A percentile compares a stretch with the other conserved stretches of the same genome.
phyloP scores from a whole-genome alignment of 371 early-diverging fungal species.

The Capillidium rhysosporum region DNA sequence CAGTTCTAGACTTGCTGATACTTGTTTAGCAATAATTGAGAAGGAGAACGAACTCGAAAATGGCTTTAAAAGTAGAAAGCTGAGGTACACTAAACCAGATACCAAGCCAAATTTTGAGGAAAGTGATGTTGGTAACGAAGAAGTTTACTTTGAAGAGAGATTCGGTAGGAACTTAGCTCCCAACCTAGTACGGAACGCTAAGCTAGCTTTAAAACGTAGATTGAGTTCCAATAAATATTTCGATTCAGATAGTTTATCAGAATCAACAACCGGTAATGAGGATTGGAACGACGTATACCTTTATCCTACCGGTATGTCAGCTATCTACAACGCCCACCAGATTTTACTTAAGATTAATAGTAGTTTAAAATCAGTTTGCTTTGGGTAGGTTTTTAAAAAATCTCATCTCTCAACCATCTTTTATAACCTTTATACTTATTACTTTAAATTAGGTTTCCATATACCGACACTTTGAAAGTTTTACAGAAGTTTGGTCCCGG shows the following conservation, averaged over 20 bases:
- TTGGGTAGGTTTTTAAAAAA: slow-evolving; percentile 37
- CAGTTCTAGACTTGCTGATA: slow-evolving; percentile 69
- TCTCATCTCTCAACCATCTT: neutral
- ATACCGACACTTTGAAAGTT: slow-evolving; percentile 86
- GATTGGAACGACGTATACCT: slow-evolving; percentile 52
- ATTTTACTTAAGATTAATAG: slow-evolving; percentile 21
- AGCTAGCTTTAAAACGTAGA: slow-evolving; percentile 37
- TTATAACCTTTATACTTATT: neutral
- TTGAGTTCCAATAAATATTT: slow-evolving; percentile 46
- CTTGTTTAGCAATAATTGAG: slow-evolving; percentile 8
- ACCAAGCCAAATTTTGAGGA: slow-evolving; percentile 11
- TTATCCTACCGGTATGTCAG: slow-evolving; percentile 79
- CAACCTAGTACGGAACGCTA: neutral
- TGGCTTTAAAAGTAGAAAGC: slow-evolving; percentile 10
- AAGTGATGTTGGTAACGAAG: neutral
- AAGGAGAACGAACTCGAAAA: too few species aligned
- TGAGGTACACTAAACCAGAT: slow-evolving; percentile 11
- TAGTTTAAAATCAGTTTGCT: slow-evolving; percentile 59
- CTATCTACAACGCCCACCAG: slow-evolving; percentile 72
- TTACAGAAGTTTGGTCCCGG: slow-evolving; percentile 86
- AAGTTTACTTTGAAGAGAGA: slow-evolving; percentile 65
- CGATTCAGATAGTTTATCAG: slow-evolving; percentile 62
- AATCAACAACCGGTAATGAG: slow-evolving; percentile 18
- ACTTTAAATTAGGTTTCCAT: slow-evolving; percentile 47
- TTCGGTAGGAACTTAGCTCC: slow-evolving; percentile 54